Percentiles rank a stretch among this genome's conserved stretches.
Evolutionary conservation across 2,329 filamentous ascomycete species (phyloP).

Genomic region (Claviceps cyperi): DNA sequence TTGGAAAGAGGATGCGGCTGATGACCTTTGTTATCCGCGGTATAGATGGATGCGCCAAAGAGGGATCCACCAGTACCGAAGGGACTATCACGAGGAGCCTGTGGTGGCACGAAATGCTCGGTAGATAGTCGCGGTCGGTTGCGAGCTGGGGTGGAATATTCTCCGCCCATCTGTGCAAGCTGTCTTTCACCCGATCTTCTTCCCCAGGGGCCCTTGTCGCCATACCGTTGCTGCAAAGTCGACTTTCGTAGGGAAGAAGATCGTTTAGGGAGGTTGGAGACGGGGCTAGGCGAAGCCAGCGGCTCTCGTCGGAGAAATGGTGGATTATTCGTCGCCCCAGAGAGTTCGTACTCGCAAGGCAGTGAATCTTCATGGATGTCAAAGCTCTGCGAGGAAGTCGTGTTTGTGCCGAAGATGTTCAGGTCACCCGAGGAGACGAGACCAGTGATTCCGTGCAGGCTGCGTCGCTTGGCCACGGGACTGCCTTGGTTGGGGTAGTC

Average conservation of each 20-base stretch:
- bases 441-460: conserved; percentile 61
- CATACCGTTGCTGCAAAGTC: conserved; percentile 71
- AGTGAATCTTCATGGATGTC: conserved; percentile 36
- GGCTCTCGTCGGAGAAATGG: conserved; percentile 21
- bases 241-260: conserved; percentile 72
- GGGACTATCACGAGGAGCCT: conserved; percentile 44
- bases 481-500: conserved; percentile 67
- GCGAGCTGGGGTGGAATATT: conserved; percentile 43
- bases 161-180: conserved; percentile 33
- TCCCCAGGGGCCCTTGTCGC: conserved; percentile 51
- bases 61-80: conserved; percentile 42
- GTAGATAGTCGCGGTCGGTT: conserved; percentile 61
- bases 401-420: conserved; percentile 58
- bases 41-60: conserved; percentile 38
- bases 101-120: conserved; percentile 59
- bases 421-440: conserved; percentile 43
- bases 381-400: conserved; percentile 28
- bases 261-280: conserved; percentile 46
- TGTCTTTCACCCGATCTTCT: conserved; percentile 43
- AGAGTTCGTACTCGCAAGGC: conserved; percentile 39
- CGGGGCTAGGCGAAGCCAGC: conserved; percentile 29
- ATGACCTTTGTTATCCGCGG: conserved; percentile 27
- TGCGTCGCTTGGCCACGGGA: conserved; percentile 81
- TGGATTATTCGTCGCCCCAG: conserved; percentile 15
- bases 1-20: conserved; percentile 74